A percentile compares a stretch with the other conserved stretches of the same genome.
phyloP scores from a whole-genome alignment of 352 stramenopile genomes.

The Phytophthora tentaculata region DNA sequence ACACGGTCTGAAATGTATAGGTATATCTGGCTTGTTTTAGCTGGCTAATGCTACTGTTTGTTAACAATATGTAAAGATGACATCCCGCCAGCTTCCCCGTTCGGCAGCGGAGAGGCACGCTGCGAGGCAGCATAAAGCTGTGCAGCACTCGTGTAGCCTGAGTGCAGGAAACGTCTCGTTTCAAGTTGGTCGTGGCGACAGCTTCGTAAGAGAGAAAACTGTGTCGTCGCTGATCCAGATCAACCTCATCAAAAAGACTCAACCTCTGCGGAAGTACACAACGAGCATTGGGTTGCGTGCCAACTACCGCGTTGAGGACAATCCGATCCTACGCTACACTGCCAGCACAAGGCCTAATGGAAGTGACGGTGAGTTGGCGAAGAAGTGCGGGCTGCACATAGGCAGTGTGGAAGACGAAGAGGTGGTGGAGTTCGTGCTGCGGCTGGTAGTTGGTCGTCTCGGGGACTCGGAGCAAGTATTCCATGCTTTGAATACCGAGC shows the following conservation, averaged over 20 bases:
- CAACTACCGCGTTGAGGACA: constrained; percentile 24
- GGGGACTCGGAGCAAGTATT: constrained; percentile 12
- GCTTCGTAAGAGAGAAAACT: not conserved
- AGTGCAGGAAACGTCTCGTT: constrained; percentile 14
- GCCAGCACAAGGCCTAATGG: constrained; percentile 47
- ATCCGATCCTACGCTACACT: constrained; percentile 67
- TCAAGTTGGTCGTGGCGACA: constrained; percentile 8
- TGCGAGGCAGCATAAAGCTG: constrained; percentile 16
- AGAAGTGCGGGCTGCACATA: constrained; percentile 23
- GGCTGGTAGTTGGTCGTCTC: constrained; percentile 39
- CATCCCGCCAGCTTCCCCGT: too few relatives aligned
- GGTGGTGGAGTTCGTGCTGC: constrained; percentile 49
- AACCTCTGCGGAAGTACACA: constrained; percentile 30
- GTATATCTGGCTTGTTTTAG: too few relatives aligned
- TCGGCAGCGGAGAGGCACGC: too few relatives aligned
- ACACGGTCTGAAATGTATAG: too few relatives aligned
- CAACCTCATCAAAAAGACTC: constrained; percentile 15
- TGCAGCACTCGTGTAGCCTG: not conserved
- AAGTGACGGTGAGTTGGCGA: constrained; percentile 32
- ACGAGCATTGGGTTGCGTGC: constrained; percentile 37
- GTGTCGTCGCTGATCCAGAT: constrained; percentile 11
- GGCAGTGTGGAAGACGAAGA: constrained; percentile 42
- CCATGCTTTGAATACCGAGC: constrained; percentile 29
- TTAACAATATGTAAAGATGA: too few relatives aligned
- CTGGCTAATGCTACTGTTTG: too few relatives aligned